Evolutionary conservation across 371 early-diverging fungal species (phyloP).

Genomic region (Actinomortierella wolfii): DNA sequence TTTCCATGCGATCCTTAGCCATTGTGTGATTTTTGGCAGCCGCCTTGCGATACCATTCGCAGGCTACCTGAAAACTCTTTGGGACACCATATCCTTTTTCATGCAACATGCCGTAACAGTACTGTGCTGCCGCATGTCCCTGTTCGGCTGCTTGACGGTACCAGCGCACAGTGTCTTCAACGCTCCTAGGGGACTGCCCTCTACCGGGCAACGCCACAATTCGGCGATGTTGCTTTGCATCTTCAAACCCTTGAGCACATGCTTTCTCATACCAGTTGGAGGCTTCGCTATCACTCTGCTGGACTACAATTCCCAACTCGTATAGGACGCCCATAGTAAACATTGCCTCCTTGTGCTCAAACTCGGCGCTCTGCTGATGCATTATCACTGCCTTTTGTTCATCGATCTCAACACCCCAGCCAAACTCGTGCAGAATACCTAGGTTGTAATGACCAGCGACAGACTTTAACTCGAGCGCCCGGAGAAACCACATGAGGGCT

Average conservation of each 20-base stretch:
- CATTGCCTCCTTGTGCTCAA: no score
- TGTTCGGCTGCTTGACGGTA: constrained; percentile 65
- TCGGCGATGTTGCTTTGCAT: no score
- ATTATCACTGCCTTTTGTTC: constrained; percentile 51
- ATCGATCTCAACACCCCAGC: constrained; percentile 71
- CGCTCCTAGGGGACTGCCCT: no score
- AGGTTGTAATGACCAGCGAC: constrained; percentile 70
- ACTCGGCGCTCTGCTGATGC: no score
- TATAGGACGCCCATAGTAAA: no score
- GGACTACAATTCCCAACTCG: no score
- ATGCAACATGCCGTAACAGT: constrained; percentile 84
- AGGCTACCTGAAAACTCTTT: constrained; percentile 62
- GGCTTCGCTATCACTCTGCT: no score
- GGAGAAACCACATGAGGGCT: constrained; percentile 62
- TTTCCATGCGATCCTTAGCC: constrained; percentile 78
- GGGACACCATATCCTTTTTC: constrained; percentile 82
- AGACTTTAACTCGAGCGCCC: constrained; percentile 55
- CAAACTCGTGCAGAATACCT: constrained; percentile 82
- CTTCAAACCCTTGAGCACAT: no score
- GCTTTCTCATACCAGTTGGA: no score
- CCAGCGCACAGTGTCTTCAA: constrained; percentile 52
- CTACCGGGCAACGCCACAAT: no score
- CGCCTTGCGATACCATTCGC: constrained; percentile 72
- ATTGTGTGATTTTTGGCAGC: constrained; percentile 68
- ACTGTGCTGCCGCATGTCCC: constrained; percentile 71